Percentiles rank a stretch among this genome's conserved stretches.
phyloP scores from a whole-genome alignment of 139 green algal genomes.

The Mesostigma viride region DNA sequence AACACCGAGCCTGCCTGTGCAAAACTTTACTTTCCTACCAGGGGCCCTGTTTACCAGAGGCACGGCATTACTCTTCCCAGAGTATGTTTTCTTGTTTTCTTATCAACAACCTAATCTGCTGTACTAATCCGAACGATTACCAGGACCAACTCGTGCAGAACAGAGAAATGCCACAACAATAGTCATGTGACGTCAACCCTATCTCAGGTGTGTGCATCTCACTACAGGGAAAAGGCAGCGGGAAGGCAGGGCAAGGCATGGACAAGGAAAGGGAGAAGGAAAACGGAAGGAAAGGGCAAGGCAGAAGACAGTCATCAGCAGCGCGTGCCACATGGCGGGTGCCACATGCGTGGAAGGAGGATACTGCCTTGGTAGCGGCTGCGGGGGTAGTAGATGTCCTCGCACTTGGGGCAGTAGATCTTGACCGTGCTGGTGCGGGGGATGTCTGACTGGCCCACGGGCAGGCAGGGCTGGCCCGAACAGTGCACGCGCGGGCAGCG shows the following conservation, averaged over 20 bases:
- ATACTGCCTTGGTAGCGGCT: conserved; percentile 67
- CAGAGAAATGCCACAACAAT: too few relatives aligned
- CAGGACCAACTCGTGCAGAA: too few relatives aligned
- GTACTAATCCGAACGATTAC: too few relatives aligned
- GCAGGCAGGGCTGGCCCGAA: conserved; percentile 79
- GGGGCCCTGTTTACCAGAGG: too few relatives aligned
- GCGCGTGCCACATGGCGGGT: neutral
- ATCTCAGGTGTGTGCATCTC: too few relatives aligned
- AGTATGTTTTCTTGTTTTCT: too few relatives aligned
- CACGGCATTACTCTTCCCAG: too few relatives aligned
- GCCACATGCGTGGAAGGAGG: conserved; percentile 12
- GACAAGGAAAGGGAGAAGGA: conserved; percentile 4
- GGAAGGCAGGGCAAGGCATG: neutral
- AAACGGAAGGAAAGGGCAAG: neutral
- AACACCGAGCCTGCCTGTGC: too few relatives aligned
- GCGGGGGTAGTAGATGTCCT: conserved; percentile 86
- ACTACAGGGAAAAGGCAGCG: too few relatives aligned
- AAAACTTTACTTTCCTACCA: too few relatives aligned
- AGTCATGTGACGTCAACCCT: too few relatives aligned
- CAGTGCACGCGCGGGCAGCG: conserved; percentile 80
- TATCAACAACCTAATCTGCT: too few relatives aligned
- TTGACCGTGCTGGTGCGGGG: conserved; percentile 73
- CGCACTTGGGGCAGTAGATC: conserved; percentile 84
- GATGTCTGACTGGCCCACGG: conserved; percentile 75
- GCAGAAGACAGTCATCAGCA: neutral